These are phyloP conservation scores for Pseudocercospora musae DNA, from an alignment of 2,329 filamentous ascomycete species.

Conservation along the genomic window DNA sequence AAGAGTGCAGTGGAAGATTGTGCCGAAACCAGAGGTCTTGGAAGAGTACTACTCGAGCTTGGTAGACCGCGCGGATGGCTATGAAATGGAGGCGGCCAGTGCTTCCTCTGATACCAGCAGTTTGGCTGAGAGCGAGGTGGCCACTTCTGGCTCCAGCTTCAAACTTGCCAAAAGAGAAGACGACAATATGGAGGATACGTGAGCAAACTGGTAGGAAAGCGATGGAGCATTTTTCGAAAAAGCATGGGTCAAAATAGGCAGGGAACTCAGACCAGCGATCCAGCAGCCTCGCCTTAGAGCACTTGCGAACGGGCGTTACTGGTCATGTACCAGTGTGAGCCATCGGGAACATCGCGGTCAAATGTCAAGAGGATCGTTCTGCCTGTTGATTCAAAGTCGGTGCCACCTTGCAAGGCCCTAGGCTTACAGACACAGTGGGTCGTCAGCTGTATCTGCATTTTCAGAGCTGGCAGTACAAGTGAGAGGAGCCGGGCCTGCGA, in stretches of 20 bases:
- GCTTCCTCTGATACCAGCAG: constrained; percentile 21
- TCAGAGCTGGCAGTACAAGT: neutral
- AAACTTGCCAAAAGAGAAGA: constrained; percentile 2
- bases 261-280: neutral
- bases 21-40: constrained; percentile 88
- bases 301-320: neutral
- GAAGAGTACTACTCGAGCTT: constrained; percentile 90
- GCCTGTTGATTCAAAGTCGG: neutral
- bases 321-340: neutral
- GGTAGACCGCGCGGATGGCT: constrained; percentile 64
- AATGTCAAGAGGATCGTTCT: neutral
- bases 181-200: constrained; percentile 15
- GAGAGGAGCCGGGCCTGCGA: neutral
- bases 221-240: neutral
- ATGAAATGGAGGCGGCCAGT: constrained; percentile 46
- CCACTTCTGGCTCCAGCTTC: neutral
- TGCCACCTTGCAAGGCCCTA: neutral
- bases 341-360: neutral
- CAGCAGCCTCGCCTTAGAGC: neutral
- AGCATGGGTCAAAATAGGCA: neutral
- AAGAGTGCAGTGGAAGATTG: constrained; percentile 92
- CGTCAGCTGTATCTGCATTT: neutral
- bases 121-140: constrained; percentile 14
- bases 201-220: neutral
- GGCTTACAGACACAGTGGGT: neutral